Percentiles rank a stretch among this genome's conserved stretches.
These are phyloP conservation scores for Epithemia pelagica DNA, from an alignment of 108 stramenopile genomes.

Conservation along the genomic window DNA sequence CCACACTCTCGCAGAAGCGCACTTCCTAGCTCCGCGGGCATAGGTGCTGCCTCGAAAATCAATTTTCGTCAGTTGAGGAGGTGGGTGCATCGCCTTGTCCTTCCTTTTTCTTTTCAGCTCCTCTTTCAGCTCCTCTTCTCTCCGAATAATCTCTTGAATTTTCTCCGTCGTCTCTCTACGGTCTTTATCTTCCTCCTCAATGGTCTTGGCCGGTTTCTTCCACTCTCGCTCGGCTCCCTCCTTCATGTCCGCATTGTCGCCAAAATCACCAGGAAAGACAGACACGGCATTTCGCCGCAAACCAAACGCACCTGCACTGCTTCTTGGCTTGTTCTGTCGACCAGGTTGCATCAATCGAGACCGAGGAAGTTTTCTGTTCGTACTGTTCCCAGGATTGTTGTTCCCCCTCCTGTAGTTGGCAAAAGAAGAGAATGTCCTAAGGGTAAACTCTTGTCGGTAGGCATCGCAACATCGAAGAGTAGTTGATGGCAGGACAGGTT, in stretches of 20 bases:
- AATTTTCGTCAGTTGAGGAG: constrained; percentile 51
- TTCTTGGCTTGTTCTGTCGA: background rate
- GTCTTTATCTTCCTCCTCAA: background rate
- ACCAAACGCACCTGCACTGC: constrained; percentile 7
- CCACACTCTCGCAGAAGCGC: constrained; percentile 90
- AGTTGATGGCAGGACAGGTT: too few species aligned
- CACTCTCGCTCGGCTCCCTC: constrained; percentile 2
- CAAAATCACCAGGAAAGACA: constrained; percentile 49
- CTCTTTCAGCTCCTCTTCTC: background rate
- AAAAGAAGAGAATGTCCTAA: too few species aligned
- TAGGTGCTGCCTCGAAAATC: constrained; percentile 87
- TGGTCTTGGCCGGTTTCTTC: constrained; percentile 12
- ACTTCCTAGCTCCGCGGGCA: constrained; percentile 92
- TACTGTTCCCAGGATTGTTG: background rate
- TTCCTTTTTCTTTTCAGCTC: constrained; percentile 22
- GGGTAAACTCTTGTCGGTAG: too few species aligned
- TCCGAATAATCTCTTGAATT: background rate
- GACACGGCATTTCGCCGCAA: constrained; percentile 67
- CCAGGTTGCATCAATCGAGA: background rate
- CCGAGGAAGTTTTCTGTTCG: background rate
- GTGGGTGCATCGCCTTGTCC: constrained; percentile 46
- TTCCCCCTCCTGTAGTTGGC: too few species aligned
- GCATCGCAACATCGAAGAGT: too few species aligned
- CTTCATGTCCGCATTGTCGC: constrained; percentile 13
- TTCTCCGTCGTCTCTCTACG: background rate